Evolutionary conservation across 306 rosid genomes (phyloP), one percentile per base, ranked within the genome.

Genomic region (Vigna radiata): DNA sequence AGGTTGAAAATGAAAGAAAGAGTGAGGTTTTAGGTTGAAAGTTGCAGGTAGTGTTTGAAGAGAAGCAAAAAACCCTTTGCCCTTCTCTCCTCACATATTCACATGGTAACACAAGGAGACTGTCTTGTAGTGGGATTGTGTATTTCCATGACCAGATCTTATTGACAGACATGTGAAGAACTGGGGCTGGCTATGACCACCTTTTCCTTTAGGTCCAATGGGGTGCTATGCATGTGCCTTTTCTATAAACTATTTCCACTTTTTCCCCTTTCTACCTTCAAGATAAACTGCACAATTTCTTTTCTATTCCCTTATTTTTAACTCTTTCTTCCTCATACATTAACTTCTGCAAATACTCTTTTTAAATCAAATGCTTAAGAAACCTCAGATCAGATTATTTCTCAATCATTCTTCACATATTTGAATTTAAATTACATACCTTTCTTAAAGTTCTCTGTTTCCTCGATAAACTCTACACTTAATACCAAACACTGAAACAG

Each of bases 181-280:
- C 85, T 80, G 85, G 77, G 86, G 74, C 77, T 72, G 64, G 73
- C 52, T 78, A 73, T 41, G 77, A 76, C 85, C 80, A 76, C 82
- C 78, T 84, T 84, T 88, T 87, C 81, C 80, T 78, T 83, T 82
- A 77, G 89, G 84, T 87, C 90, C 93, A 88, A 82, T 88, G 76
- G 87, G 86, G 92, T 86, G 93, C 78, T 79, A 19, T 86, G 92
- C 98, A 95, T 89, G 98, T 92, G 97, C 83, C 52, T 70, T 72
- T 70, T 79, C 71, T 56, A 72, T 48, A 47, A 77, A 72, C 69
- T 62, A 84, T 80, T 77, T 49, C 67, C 47, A 56, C 70, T 63
- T 72, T 80, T 63, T 41, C 0, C 33, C 41, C 53, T 58, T 58
- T 54, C 36, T 33, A 36, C 44, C 33, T 15, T 58, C 17, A 65